Percentiles rank a stretch among this genome's conserved stretches.
phyloP scores from a whole-genome alignment of 1,284 basidiomycete species.

The Irpex sp. region DNA sequence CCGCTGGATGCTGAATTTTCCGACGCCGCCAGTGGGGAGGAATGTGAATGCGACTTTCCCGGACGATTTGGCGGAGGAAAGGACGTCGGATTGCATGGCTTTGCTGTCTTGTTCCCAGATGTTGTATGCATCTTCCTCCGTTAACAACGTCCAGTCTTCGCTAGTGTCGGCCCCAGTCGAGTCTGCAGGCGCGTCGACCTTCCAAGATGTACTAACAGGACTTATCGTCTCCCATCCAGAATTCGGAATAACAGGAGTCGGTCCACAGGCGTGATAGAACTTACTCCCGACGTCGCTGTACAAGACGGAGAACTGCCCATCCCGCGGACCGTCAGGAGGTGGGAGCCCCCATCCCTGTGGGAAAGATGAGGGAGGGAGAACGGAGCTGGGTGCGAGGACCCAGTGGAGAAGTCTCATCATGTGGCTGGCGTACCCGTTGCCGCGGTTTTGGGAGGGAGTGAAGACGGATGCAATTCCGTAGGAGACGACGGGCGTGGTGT shows the following conservation, averaged over 20 bases:
- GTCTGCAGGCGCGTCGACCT: slow-evolving; percentile 6
- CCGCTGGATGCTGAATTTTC: slow-evolving; percentile 35
- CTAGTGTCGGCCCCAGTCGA: too few relatives aligned
- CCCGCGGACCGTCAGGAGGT: slow-evolving; percentile 21
- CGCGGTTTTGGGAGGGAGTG: slow-evolving; percentile 37
- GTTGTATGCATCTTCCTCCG: slow-evolving; percentile 16
- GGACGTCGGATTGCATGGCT: slow-evolving; percentile 20
- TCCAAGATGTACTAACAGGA: slow-evolving; percentile 43
- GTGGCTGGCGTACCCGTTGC: slow-evolving; percentile 41
- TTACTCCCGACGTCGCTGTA: slow-evolving; percentile 60
- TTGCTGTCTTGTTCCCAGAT: slow-evolving; percentile 21
- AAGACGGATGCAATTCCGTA: slow-evolving; percentile 44
- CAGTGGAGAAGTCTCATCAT: slow-evolving; percentile 51
- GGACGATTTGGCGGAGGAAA: slow-evolving; percentile 2
- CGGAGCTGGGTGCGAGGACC: slow-evolving; percentile 31
- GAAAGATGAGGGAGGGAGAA: slow-evolving; percentile 26
- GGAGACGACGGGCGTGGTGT: slow-evolving; percentile 14
- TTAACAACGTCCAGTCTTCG: slow-evolving; percentile 14
- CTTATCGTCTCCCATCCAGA: slow-evolving; percentile 48
- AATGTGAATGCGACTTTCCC: slow-evolving; percentile 34
- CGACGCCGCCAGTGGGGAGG: slow-evolving; percentile 43
- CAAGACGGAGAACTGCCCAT: slow-evolving; percentile 48
- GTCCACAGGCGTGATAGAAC: slow-evolving; percentile 50
- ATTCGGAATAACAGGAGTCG: slow-evolving; percentile 15
- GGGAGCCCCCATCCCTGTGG: slow-evolving; percentile 37